Evolutionary conservation across 306 rosid genomes (phyloP).

Genomic region (Fragaria iinumae): DNA sequence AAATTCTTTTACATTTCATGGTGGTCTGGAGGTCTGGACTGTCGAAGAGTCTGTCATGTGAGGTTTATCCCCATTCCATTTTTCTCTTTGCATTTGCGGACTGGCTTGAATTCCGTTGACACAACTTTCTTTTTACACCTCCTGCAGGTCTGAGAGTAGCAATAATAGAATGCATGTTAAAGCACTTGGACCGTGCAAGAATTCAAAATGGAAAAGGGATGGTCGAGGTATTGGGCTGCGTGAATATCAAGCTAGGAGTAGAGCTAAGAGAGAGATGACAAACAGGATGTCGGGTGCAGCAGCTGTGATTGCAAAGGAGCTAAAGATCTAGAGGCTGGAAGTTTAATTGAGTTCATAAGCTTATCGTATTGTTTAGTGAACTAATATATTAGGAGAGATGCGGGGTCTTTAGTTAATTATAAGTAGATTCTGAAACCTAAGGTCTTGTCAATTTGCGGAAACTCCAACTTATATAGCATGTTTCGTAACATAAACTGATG

Average conservation of each 20-base stretch:
- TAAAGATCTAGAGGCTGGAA: neutral
- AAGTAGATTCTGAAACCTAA: too few species aligned
- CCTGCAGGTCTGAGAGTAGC: neutral
- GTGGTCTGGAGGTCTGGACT: too few species aligned
- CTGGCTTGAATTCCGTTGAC: neutral
- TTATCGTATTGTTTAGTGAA: neutral
- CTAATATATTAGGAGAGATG: too few species aligned
- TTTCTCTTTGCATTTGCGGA: too few species aligned
- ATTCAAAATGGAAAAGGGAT: neutral
- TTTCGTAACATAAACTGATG: too few species aligned
- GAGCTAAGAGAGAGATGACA: neutral
- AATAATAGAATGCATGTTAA: neutral
- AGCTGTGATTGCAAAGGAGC: neutral
- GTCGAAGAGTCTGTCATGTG: too few species aligned
- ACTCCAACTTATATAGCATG: too few species aligned
- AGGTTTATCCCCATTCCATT: too few species aligned
- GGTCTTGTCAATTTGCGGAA: too few species aligned
- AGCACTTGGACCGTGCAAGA: neutral
- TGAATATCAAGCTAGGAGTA: neutral
- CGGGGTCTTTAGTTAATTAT: too few species aligned
- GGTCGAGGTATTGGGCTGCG: neutral
- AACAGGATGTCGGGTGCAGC: neutral
- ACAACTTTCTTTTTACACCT: too few species aligned
- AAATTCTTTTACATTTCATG: too few species aligned
- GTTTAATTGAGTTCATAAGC: neutral